Evolutionary conservation across 2,329 filamentous ascomycete species (phyloP).

Genomic region (Pestalotiopsis sp.): DNA sequence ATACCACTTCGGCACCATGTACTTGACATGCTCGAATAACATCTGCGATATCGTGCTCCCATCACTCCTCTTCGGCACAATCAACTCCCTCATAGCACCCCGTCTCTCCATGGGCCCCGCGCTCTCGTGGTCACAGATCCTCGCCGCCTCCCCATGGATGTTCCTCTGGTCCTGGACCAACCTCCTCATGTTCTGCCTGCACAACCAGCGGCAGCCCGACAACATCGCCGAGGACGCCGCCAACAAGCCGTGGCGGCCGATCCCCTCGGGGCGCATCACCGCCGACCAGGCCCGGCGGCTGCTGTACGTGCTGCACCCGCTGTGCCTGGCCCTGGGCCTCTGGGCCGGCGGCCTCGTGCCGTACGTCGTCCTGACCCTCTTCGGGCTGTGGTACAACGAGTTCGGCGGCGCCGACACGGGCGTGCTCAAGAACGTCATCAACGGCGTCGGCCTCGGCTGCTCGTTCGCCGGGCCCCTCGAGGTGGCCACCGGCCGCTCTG

Average conservation of each 20-base stretch:
- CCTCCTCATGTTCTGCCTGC: slow-evolving; percentile 17
- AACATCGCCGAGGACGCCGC: slow-evolving; percentile 17
- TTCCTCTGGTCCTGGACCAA: slow-evolving; percentile 15
- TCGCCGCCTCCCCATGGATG: slow-evolving; percentile 6
- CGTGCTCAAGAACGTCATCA: slow-evolving; percentile 15
- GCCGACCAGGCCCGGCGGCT: slow-evolving; percentile 10
- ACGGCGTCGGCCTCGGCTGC: slow-evolving; percentile 14
- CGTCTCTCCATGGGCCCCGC: slow-evolving; percentile 12
- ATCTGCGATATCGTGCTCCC: slow-evolving; percentile 7
- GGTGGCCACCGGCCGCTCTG: slow-evolving; percentile 13
- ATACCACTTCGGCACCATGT: slow-evolving; percentile 8
- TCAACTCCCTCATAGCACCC: slow-evolving; percentile 15
- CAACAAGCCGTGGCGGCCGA: slow-evolving; percentile 23
- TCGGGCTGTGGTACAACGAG: slow-evolving; percentile 19
- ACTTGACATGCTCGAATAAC: slow-evolving; percentile 14
- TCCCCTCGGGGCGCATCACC: slow-evolving; percentile 15
- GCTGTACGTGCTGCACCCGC: slow-evolving; percentile 16
- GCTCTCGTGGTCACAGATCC: slow-evolving; percentile 5
- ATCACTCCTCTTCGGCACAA: slow-evolving; percentile 9
- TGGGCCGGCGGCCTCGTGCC: slow-evolving; percentile 13
- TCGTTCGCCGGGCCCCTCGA: slow-evolving; percentile 17
- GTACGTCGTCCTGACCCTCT: slow-evolving; percentile 10
- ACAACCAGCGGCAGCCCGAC: slow-evolving; percentile 17
- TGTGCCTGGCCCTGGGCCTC: not conserved
- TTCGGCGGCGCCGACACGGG: slow-evolving; percentile 7